phyloP scores from a whole-genome alignment of 2,329 filamentous ascomycete genomes.

The Lithohypha guttulata region DNA sequence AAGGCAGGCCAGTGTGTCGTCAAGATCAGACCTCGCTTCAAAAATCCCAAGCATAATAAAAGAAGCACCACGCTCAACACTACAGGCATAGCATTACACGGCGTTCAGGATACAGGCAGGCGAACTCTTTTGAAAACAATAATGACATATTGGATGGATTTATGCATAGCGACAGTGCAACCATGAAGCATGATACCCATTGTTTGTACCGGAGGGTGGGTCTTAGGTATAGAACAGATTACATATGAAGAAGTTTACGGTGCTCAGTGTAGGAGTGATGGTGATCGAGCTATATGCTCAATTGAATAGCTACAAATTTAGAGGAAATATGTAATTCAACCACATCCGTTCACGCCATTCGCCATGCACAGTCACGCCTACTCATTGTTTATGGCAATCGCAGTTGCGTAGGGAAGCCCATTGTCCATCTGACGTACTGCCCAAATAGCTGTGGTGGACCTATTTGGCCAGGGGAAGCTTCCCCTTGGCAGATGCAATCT shows the following conservation, averaged over 20 bases:
- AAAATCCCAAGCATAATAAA: conserved; percentile 8
- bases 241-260: too few relatives aligned
- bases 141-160: conserved; percentile 4
- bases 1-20: too few relatives aligned
- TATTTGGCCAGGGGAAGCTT: too few relatives aligned
- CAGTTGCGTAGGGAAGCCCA: too few relatives aligned
- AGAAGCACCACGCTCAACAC: conserved; percentile 18
- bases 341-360: too few relatives aligned
- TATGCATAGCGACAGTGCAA: conserved; percentile 7
- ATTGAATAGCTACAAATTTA: background rate
- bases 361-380: too few relatives aligned
- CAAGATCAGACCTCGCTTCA: background rate
- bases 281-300: too few relatives aligned
- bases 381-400: too few relatives aligned
- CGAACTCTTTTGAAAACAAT: background rate
- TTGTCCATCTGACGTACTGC: too few relatives aligned
- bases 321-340: too few relatives aligned
- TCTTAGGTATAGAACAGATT: conserved; percentile 2
- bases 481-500: conserved; percentile 4
- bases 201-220: background rate
- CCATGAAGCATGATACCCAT: conserved; percentile 7
- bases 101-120: conserved; percentile 8
- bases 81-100: conserved; percentile 12
- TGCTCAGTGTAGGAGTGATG: too few relatives aligned
- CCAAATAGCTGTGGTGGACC: too few relatives aligned